phyloP scores from a whole-genome alignment of 331 rosid genomes.

The Pyracantha coccinea region DNA sequence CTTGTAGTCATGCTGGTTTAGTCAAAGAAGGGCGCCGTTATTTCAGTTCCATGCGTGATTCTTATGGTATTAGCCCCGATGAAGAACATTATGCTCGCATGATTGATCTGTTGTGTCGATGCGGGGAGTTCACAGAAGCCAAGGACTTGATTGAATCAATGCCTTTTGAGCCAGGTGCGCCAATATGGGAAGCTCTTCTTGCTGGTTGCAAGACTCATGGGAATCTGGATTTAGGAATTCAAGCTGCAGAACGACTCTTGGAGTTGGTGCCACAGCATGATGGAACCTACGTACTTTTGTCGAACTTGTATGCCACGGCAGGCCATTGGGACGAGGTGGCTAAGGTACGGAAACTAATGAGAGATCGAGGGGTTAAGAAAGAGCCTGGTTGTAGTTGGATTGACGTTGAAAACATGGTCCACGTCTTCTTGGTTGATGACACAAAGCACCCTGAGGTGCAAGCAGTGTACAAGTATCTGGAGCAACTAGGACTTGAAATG shows the following conservation, averaged over 20 bases:
- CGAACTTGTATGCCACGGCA: not conserved
- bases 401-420: slow-evolving; percentile 10
- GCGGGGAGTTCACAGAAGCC: slow-evolving; percentile 7
- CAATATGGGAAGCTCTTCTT: slow-evolving; percentile 5
- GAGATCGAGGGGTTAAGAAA: slow-evolving; percentile 6
- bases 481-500: slow-evolving; percentile 17
- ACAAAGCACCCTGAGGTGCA: slow-evolving; percentile 15
- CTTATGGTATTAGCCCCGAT: not conserved
- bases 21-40: slow-evolving; percentile 8
- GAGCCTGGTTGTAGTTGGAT: slow-evolving; percentile 16
- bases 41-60: not conserved
- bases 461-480: slow-evolving; percentile 9
- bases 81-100: slow-evolving; percentile 15
- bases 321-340: slow-evolving; percentile 2
- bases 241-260: slow-evolving; percentile 7
- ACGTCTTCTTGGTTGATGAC: slow-evolving; percentile 12
- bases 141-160: slow-evolving; percentile 4
- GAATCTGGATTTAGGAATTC: slow-evolving; percentile 11
- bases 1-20: slow-evolving; percentile 16
- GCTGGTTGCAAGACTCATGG: slow-evolving; percentile 10
- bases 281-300: slow-evolving; percentile 3
- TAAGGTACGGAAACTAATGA: slow-evolving; percentile 7
- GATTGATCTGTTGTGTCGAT: slow-evolving; percentile 11
- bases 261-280: slow-evolving; percentile 13
- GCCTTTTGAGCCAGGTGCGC: slow-evolving; percentile 6